Base-by-base conservation (phyloP, 2,329 filamentous ascomycete genomes). In the Coniochaeta pulveracea region DNA sequence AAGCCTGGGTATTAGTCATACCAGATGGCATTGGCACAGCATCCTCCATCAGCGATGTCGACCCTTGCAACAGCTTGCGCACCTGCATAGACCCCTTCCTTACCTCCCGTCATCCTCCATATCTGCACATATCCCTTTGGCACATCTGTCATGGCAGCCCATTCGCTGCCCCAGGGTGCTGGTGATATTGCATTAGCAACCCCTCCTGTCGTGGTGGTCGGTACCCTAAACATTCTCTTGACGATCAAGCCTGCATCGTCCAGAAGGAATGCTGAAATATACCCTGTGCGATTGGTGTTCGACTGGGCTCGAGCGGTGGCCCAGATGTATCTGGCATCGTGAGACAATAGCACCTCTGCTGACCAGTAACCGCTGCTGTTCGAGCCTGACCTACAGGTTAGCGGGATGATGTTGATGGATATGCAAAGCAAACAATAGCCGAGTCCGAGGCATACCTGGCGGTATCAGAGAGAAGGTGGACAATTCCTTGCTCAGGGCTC, bases 1-100 rank as follows among this genome's bases (percentile, higher is more conserved):
- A n/a, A n/a, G n/a, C n/a, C n/a, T n/a, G n/a, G n/a, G n/a, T n/a
- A n/a, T n/a, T 23, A 47, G 14, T 38, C 34, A 26, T 44, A 45
- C 42, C 45, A 48, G 10, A 44, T 38, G 2, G 34, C 43, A 28
- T 46, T 47, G 1, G 42, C 45, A 33, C 44, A 46, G 14, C 46
- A 48, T 3, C 42, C 42, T 2, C 40, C 44, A 27, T 43, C 42
- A 2, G 15, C 19, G 10, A 47, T 33, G 22, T 40, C 35, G 4
- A 45, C 34, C n/a, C 32, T 38, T 2, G 40, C 42, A 8, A 48
- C 41, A 4, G 34, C 25, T 28, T 19, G 16, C 0, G 43, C 41
- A 3, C 36, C 37, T 4, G 31, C 17, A n/a, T 43, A 43, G 26
- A 41, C 40, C 15, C 31, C 31, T 9, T 37, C 35, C 11, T n/a